These are phyloP conservation scores for Parasitella parasitica DNA, from an alignment of 371 early-diverging fungal species.

Conservation along the genomic window DNA sequence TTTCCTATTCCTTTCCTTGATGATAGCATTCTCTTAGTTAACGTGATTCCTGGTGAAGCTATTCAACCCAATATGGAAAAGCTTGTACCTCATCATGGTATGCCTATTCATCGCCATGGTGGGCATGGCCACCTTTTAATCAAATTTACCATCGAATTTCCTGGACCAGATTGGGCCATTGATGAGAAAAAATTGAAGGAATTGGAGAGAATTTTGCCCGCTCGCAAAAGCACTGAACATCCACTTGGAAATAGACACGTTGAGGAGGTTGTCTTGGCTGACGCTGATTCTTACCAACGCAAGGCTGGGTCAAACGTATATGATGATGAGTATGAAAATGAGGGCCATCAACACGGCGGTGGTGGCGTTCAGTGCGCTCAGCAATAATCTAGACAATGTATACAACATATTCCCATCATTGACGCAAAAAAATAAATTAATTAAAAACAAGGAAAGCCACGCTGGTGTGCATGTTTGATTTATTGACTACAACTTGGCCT, in stretches of 20 bases:
- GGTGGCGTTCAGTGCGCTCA: conserved; percentile 96
- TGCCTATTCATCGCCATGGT: conserved; percentile 90
- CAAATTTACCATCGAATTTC: conserved; percentile 91
- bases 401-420: not conserved
- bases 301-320: conserved; percentile 36
- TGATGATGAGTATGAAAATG: conserved; percentile 68
- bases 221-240: conserved; percentile 50
- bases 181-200: conserved; percentile 59
- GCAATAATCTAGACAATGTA: conserved; percentile 61
- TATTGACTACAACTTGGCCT: conserved; percentile 41
- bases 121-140: conserved; percentile 88
- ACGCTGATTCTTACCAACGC: conserved; percentile 63
- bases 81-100: conserved; percentile 85
- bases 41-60: conserved; percentile 88
- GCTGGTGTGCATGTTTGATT: no score
- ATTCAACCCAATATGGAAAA: conserved; percentile 80
- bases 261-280: conserved; percentile 79
- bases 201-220: conserved; percentile 69
- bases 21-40: conserved; percentile 82
- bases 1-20: conserved; percentile 88
- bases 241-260: conserved; percentile 45
- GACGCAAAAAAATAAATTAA: no score
- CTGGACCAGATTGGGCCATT: conserved; percentile 79
- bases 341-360: conserved; percentile 66
- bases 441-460: no score